Conservation (phyloP, 768 basidiomycete species). For the Lactarius psammicola region DNA sequence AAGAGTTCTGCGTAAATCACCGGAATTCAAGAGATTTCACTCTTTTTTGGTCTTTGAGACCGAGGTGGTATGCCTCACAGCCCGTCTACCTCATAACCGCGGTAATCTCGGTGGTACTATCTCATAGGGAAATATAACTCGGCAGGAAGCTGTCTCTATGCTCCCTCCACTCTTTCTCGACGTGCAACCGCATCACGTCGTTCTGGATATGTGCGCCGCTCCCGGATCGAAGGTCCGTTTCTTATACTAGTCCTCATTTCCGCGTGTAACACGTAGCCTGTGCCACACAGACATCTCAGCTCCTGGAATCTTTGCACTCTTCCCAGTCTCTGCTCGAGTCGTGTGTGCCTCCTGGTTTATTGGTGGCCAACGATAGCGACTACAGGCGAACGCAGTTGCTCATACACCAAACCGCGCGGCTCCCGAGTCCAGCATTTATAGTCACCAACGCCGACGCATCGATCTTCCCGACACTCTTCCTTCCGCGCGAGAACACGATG, state of each 20-base stretch:
- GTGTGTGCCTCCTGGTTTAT: conserved; percentile 75
- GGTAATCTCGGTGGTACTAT: neutral
- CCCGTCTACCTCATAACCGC: neutral
- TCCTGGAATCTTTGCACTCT: conserved; percentile 92
- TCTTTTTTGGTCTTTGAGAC: conserved; percentile 97
- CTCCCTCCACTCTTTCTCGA: conserved; percentile 94
- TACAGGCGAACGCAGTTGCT: conserved; percentile 92
- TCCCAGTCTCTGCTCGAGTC: conserved; percentile 62
- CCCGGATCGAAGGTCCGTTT: conserved; percentile 86
- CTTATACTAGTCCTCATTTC: neutral
- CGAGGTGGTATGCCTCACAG: conserved; percentile 68
- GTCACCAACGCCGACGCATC: conserved; percentile 97
- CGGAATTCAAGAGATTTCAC: conserved; percentile 93
- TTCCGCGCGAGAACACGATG: conserved; percentile 37
- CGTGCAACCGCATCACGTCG: conserved; percentile 91
- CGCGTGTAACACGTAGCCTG: neutral
- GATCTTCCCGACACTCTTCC: conserved; percentile 67
- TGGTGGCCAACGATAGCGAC: conserved; percentile 95
- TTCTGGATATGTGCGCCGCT: conserved; percentile 97
- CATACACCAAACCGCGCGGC: conserved; percentile 93
- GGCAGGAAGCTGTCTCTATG: conserved; percentile 99
- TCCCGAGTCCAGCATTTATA: conserved; percentile 88
- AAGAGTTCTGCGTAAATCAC: conserved; percentile 78
- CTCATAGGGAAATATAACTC: conserved; percentile 83
- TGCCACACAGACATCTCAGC: conserved; percentile 75